phyloP scores from a whole-genome alignment of 495 filamentous ascomycete genomes.

The Trichodelitschia bisporula region DNA sequence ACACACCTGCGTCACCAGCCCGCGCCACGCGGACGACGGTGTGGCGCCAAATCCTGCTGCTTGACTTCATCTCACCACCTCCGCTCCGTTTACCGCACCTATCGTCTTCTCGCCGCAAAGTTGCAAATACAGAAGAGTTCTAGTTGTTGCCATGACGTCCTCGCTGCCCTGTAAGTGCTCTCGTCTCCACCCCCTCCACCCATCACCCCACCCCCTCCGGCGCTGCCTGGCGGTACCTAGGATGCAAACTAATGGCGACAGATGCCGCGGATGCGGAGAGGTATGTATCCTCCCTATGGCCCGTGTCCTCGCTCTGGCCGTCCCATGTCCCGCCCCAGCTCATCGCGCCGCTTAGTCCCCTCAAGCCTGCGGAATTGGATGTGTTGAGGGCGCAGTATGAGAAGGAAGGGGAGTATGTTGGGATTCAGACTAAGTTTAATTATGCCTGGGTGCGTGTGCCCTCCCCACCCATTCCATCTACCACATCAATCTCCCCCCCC shows the following conservation, averaged over 20 bases:
- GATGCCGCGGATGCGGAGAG: conserved; percentile 96
- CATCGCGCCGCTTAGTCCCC: conserved; percentile 31
- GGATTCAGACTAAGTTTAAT: conserved; percentile 98
- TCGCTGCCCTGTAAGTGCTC: conserved; percentile 11
- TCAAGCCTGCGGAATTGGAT: conserved; percentile 72
- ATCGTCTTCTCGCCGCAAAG: background rate
- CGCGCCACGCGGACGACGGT: too few species aligned
- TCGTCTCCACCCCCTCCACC: too few species aligned
- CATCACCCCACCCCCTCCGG: too few species aligned
- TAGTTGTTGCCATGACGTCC: too few species aligned
- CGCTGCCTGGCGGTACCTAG: too few species aligned
- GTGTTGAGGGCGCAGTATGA: conserved; percentile 85
- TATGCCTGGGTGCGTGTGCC: conserved; percentile 62
- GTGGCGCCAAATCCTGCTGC: too few species aligned
- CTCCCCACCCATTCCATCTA: conserved; percentile 1
- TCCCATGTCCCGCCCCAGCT: conserved; percentile 3
- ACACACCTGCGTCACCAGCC: too few species aligned
- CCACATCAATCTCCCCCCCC: background rate
- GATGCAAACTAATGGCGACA: conserved; percentile 16
- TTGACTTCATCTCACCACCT: too few species aligned
- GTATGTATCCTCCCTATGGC: conserved; percentile 19
- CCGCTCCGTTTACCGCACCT: background rate
- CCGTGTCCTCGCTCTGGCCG: conserved; percentile 1
- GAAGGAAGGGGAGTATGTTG: conserved; percentile 87
- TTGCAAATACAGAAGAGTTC: too few species aligned